Base-by-base conservation (phyloP, 352 stramenopile genomes). In the Globisporangium barbulae region DNA sequence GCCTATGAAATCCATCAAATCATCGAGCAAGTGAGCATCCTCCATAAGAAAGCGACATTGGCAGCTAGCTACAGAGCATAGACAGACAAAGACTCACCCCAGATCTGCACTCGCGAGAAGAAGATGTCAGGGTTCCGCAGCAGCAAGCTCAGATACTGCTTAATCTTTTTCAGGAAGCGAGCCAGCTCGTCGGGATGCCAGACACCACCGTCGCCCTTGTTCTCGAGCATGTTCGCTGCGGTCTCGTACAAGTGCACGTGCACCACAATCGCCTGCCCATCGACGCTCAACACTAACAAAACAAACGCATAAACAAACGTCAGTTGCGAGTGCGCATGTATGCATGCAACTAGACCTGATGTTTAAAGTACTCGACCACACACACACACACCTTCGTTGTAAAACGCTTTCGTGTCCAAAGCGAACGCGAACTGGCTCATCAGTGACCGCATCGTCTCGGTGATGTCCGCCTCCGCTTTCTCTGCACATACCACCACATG, bases 241-340 rank as follows among this genome's bases (percentile, higher is more conserved):
- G 81, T 90, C 65, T 93, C 80, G 58, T 91, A 88, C 48, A 94
- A 66, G 62, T 90, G 73, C 56, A 91, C 75, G 45, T 90, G 74
- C 25, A 90, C 74, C 33, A 75, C 78, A 19, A 91, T 52, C 37
- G 80, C 44, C 56, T 73, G 62, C 1, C 65, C 71, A 21, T 81
- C 68, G 7, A 74, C 61, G 17, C 63, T 22, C 7, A 92, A 31
- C 39, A 55, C 74, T 80, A 47, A 28, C 3, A 71, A n/a, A 10
- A 56, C 15, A 35, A 63, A 39, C 13, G 37, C 53, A 49, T 48
- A 5, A 15, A 37, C 19, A 41, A 7, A 30, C 21, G 49, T 12
- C 30, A 30, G n/a, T 7, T 19, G 12, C 6, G 13, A 21, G 30
- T 28, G 9, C 10, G 8, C 17, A 49, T 59, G 15, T 8, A 13